Percentiles rank a stretch among this genome's conserved stretches.
These are phyloP conservation scores for Sclerospora graminicola DNA, from an alignment of 352 stramenopile genomes.

Conservation along the genomic window DNA sequence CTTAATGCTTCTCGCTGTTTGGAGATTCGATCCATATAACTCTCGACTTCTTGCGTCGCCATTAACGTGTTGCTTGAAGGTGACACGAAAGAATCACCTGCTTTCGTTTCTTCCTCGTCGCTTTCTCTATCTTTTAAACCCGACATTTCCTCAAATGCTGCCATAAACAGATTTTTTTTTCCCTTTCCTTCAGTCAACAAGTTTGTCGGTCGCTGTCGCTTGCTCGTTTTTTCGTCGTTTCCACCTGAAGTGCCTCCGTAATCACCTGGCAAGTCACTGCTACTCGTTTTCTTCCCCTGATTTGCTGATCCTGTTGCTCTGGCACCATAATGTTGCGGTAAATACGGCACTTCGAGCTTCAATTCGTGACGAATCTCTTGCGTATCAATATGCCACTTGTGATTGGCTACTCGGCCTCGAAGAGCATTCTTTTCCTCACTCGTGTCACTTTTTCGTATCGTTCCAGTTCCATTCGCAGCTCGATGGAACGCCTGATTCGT, in stretches of 20 bases:
- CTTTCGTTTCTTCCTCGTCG: neutral
- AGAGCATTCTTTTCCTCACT: constrained; percentile 8
- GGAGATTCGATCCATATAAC: constrained; percentile 37
- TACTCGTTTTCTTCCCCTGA: constrained; percentile 26
- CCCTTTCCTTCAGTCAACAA: neutral
- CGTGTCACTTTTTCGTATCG: neutral
- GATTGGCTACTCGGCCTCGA: constrained; percentile 36
- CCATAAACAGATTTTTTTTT: constrained; percentile 2
- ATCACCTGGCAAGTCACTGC: constrained; percentile 29
- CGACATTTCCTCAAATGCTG: constrained; percentile 10
- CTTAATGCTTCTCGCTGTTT: constrained; percentile 36
- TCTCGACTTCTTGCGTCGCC: constrained; percentile 41
- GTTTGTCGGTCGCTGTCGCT: neutral
- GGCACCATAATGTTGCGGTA: constrained; percentile 14
- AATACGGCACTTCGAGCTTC: constrained; percentile 20
- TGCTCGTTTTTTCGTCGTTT: neutral
- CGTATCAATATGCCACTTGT: constrained; percentile 71
- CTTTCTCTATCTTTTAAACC: neutral
- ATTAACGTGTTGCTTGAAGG: constrained; percentile 17
- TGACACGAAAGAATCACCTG: neutral
- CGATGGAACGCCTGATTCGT: constrained; percentile 26
- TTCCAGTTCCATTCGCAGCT: constrained; percentile 4
- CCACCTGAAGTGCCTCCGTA: constrained; percentile 16
- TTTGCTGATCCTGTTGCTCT: constrained; percentile 3
- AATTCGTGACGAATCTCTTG: constrained; percentile 44